Evolutionary conservation across 352 stramenopile species (phyloP).

Genomic region (Phytophthora sansomeana): DNA sequence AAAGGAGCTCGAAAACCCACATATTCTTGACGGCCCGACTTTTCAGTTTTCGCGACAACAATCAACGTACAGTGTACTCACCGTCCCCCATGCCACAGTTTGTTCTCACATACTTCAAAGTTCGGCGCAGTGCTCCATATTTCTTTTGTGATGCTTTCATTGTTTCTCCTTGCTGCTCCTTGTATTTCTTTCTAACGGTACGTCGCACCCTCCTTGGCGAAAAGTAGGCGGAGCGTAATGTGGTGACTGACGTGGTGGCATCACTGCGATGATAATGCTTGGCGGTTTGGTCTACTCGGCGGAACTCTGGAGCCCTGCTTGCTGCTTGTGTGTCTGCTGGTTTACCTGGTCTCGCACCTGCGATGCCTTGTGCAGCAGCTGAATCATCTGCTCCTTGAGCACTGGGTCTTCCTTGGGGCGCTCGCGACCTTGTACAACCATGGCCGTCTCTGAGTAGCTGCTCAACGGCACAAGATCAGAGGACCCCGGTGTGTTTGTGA

Average conservation of each 20-base stretch:
- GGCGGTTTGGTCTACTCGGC: constrained; percentile 53
- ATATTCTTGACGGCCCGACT: no score
- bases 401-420: constrained; percentile 68
- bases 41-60: constrained; percentile 5
- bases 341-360: constrained; percentile 82
- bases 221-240: constrained; percentile 29
- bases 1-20: no score
- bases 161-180: constrained; percentile 9
- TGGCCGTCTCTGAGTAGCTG: constrained; percentile 54
- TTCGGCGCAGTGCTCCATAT: constrained; percentile 3
- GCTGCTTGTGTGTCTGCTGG: constrained; percentile 60
- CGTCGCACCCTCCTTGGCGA: constrained; percentile 17
- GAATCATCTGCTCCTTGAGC: constrained; percentile 89
- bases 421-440: constrained; percentile 58
- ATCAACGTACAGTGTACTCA: background rate
- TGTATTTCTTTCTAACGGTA: constrained; percentile 31
- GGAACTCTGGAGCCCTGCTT: constrained; percentile 77
- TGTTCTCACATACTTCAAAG: background rate
- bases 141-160: constrained; percentile 20
- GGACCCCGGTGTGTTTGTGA: constrained; percentile 30
- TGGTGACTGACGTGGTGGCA: constrained; percentile 18
- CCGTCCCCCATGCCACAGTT: no score
- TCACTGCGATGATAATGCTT: constrained; percentile 20
- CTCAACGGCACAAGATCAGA: constrained; percentile 83
- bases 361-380: constrained; percentile 84